Conservation (phyloP, 2,329 filamentous ascomycete species). For the Fusarium acutatum region DNA sequence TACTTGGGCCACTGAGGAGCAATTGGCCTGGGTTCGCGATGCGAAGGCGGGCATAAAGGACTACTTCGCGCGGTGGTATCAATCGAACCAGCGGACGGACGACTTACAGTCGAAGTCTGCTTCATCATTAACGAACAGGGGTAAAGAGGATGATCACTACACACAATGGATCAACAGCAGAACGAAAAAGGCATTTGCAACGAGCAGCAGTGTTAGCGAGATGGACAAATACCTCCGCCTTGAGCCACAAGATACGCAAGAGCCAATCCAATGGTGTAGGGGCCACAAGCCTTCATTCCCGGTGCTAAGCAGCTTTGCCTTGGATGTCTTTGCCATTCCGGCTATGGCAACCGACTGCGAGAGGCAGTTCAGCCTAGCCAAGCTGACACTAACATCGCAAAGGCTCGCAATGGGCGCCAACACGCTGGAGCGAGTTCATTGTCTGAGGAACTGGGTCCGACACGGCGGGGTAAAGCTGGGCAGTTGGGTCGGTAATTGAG, state of each 20-base stretch:
- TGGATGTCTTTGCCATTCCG: neutral
- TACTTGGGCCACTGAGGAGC: too few species aligned
- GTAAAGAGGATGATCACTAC: too few species aligned
- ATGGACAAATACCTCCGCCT: neutral
- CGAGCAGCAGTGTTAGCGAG: neutral
- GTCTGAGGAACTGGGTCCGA: too few species aligned
- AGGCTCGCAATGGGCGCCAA: neutral
- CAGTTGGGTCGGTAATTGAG: too few species aligned
- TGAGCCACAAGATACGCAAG: neutral
- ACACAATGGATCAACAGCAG: neutral
- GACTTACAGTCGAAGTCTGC: too few species aligned
- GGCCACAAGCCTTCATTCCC: neutral
- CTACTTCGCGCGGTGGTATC: too few species aligned
- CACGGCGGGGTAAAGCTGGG: too few species aligned
- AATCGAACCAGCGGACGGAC: too few species aligned
- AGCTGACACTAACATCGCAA: neutral
- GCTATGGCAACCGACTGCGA: neutral
- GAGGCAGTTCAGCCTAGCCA: neutral
- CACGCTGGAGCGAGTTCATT: too few species aligned
- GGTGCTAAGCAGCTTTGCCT: neutral
- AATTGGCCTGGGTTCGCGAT: too few species aligned
- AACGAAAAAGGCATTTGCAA: neutral
- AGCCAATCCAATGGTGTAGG: neutral
- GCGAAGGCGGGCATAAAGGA: too few species aligned
- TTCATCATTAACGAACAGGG: too few species aligned